These are phyloP conservation scores for Moricandia moricandioides DNA, from an alignment of 345 rosid genomes.

Conservation along the genomic window DNA sequence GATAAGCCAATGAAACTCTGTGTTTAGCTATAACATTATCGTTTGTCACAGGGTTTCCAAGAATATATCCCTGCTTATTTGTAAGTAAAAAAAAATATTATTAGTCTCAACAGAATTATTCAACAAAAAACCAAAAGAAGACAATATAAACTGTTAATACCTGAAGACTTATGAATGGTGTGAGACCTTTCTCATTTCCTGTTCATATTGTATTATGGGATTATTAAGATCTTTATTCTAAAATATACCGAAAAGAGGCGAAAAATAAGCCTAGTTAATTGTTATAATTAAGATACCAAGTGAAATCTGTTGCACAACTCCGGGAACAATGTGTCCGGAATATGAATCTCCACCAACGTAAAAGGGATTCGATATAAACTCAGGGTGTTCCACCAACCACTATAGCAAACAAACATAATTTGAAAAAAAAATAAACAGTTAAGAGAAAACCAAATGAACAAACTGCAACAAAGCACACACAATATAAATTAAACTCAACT, in stretches of 20 bases:
- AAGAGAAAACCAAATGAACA: not conserved
- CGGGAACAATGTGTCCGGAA: slow-evolving; percentile 58
- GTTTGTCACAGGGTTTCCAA: slow-evolving; percentile 26
- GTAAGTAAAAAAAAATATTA: too few species aligned
- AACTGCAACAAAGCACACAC: not conserved
- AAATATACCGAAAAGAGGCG: not conserved
- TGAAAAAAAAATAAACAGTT: not conserved
- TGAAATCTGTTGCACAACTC: slow-evolving; percentile 47
- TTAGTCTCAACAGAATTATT: not conserved
- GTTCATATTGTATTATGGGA: slow-evolving; percentile 24
- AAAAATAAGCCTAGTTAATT: not conserved
- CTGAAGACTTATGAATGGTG: slow-evolving; percentile 57
- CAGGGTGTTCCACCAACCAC: slow-evolving; percentile 63
- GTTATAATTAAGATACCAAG: slow-evolving; percentile 40
- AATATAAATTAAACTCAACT: slow-evolving; percentile 30
- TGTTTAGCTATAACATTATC: not conserved
- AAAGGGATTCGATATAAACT: slow-evolving; percentile 50
- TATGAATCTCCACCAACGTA: slow-evolving; percentile 73
- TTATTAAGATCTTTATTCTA: not conserved
- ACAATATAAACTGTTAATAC: slow-evolving; percentile 19
- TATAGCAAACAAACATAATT: slow-evolving; percentile 10
- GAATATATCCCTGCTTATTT: slow-evolving; percentile 36
- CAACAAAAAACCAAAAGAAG: not conserved
- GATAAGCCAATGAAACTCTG: slow-evolving; percentile 14
- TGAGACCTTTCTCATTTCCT: slow-evolving; percentile 56